phyloP scores from a whole-genome alignment of 148 eudicot genomes.

The Bassia scoparia region DNA sequence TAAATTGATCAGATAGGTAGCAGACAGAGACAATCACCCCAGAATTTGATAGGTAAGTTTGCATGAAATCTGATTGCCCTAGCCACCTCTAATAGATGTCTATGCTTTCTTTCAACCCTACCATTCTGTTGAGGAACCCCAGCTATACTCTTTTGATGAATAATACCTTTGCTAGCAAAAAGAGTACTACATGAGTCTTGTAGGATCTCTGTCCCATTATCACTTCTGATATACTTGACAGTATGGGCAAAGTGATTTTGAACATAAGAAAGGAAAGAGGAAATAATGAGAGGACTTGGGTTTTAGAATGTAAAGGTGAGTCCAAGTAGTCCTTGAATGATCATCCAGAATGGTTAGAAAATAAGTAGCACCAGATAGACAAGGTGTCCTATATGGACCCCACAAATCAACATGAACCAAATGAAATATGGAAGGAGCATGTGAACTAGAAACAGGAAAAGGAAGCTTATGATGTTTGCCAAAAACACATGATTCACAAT shows the following conservation, averaged over 20 bases:
- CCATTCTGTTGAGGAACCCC: not conserved
- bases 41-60: not conserved
- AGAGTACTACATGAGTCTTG: not conserved
- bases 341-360: not conserved
- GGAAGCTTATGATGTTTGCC: not conserved
- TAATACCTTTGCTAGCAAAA: not conserved
- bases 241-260: not conserved
- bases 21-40: not conserved
- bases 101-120: not conserved
- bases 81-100: not conserved
- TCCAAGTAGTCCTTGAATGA: not conserved
- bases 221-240: not conserved
- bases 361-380: not conserved
- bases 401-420: not conserved
- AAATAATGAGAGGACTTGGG: not conserved
- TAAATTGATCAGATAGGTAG: not conserved
- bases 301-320: not conserved
- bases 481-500: not conserved
- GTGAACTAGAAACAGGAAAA: not conserved
- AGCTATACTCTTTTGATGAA: not conserved
- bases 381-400: not conserved
- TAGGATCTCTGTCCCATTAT: not conserved
- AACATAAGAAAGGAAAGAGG: not conserved
- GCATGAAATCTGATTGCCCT: not conserved
- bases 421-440: not conserved